Conservation (phyloP, 805 yeast species). For the Vanderwaltozyma yarrowii region DNA sequence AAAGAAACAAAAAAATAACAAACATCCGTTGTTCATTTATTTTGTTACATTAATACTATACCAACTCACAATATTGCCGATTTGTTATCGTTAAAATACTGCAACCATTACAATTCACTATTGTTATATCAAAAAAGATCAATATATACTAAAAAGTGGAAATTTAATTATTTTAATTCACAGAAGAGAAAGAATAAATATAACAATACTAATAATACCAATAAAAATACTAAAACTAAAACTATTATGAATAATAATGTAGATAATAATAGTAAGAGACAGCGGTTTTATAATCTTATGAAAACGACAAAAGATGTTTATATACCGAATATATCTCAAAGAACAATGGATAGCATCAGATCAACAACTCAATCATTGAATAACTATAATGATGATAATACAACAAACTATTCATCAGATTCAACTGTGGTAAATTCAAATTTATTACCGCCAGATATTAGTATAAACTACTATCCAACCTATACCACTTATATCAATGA, state of each 20-base stretch:
- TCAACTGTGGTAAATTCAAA: background rate
- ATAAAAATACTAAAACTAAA: too few species aligned
- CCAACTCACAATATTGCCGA: background rate
- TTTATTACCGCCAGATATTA: constrained; percentile 44
- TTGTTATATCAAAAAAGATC: background rate
- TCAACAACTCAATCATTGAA: constrained; percentile 6
- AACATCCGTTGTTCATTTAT: too few species aligned
- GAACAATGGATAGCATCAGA: constrained; percentile 36
- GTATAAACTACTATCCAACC: constrained; percentile 50
- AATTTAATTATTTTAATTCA: background rate
- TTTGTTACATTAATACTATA: background rate
- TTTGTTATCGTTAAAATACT: background rate
- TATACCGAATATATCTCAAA: constrained; percentile 43
- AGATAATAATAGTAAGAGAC: constrained; percentile 28
- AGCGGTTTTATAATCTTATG: constrained; percentile 40
- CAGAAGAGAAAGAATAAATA: background rate
- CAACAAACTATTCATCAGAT: background rate
- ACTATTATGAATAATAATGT: background rate
- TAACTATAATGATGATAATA: background rate
- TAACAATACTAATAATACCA: too few species aligned
- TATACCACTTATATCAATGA: constrained; percentile 31
- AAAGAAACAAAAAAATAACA: too few species aligned
- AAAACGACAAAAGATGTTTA: constrained; percentile 47
- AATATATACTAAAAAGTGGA: background rate
- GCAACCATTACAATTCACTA: too few species aligned